A percentile compares a stretch with the other conserved stretches of the same genome.
phyloP scores from a whole-genome alignment of 2,329 filamentous ascomycete genomes.

The Aspergillus sp. region DNA sequence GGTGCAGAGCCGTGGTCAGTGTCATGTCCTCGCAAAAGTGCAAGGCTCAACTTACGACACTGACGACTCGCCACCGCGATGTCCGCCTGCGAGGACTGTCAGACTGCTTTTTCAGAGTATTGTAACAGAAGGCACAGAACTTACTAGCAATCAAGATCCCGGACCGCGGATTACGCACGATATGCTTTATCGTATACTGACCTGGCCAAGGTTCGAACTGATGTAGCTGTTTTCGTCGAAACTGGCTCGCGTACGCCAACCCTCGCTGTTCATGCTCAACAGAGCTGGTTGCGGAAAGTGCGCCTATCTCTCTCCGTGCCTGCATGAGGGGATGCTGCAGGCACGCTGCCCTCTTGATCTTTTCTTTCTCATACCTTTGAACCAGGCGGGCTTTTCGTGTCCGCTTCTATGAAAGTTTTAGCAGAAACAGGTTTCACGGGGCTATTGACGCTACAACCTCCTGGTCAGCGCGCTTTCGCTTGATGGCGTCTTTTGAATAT shows the following conservation, averaged over 20 bases:
- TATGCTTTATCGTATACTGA: slow-evolving; percentile 30
- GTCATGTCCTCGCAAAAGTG: slow-evolving; percentile 6
- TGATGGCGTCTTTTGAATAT: slow-evolving; percentile 62
- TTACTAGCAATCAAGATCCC: slow-evolving; percentile 39
- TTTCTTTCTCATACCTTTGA: slow-evolving; percentile 33
- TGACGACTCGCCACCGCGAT: slow-evolving; percentile 29
- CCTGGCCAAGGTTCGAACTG: slow-evolving; percentile 29
- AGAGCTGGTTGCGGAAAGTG: slow-evolving; percentile 15
- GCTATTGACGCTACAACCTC: slow-evolving; percentile 22
- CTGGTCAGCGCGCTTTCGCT: slow-evolving; percentile 53
- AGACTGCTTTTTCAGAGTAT: slow-evolving; percentile 12
- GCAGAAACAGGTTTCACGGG: neutral
- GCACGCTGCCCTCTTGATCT: slow-evolving; percentile 30
- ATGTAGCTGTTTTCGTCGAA: slow-evolving; percentile 31
- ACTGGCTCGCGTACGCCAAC: slow-evolving; percentile 32
- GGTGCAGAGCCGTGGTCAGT: slow-evolving; percentile 5
- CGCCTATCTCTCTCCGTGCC: slow-evolving; percentile 31
- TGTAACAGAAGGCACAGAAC: slow-evolving; percentile 9
- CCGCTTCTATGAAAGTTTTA: slow-evolving; percentile 26
- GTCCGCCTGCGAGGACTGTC: slow-evolving; percentile 24
- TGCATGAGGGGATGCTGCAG: slow-evolving; percentile 31
- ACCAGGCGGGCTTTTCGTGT: slow-evolving; percentile 25
- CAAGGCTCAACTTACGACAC: slow-evolving; percentile 30
- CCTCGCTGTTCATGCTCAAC: slow-evolving; percentile 29
- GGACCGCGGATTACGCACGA: slow-evolving; percentile 35